phyloP scores from a whole-genome alignment of 805 yeast species.

The Ogataea wickerhamii region DNA sequence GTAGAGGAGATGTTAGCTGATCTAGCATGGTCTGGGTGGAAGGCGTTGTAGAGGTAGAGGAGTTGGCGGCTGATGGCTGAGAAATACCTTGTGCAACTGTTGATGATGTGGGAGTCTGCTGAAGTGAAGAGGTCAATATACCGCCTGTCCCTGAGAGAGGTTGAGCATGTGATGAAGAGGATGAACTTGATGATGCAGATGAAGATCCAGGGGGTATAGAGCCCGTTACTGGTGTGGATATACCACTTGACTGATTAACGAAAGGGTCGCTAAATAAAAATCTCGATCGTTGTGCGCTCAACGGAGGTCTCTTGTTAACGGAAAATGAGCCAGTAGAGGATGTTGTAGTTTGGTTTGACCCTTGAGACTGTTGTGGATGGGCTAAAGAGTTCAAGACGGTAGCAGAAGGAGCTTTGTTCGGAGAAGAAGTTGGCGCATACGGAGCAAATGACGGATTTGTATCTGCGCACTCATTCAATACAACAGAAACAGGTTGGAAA shows the following conservation, averaged over 20 bases:
- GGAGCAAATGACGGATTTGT: constrained; percentile 9
- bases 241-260: constrained; percentile 11
- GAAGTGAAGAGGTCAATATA: constrained; percentile 4
- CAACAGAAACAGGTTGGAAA: constrained; percentile 40
- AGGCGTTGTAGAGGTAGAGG: constrained; percentile 35
- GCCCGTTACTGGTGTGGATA: constrained; percentile 5
- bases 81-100: constrained; percentile 1
- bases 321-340: constrained; percentile 9
- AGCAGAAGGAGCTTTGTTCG: constrained; percentile 14
- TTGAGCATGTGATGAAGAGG: constrained; percentile 14
- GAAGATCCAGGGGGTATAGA: constrained; percentile 17
- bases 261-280: constrained; percentile 69
- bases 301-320: constrained; percentile 45
- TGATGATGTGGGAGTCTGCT: constrained; percentile 6
- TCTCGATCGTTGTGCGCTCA: constrained; percentile 60
- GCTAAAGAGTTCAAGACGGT: constrained; percentile 12
- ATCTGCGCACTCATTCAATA: constrained; percentile 32
- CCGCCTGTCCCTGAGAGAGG: constrained; percentile 12
- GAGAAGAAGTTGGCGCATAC: constrained; percentile 15
- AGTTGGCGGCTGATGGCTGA: constrained; percentile 15
- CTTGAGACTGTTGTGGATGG: constrained; percentile 4
- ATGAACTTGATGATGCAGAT: constrained; percentile 11
- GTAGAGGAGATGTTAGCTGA: constrained; percentile 22
- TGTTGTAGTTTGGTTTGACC: not conserved
- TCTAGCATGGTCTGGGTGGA: constrained; percentile 19